These are phyloP conservation scores for Podaxis rugospora DNA, from an alignment of 768 basidiomycete genomes.

Conservation along the genomic window DNA sequence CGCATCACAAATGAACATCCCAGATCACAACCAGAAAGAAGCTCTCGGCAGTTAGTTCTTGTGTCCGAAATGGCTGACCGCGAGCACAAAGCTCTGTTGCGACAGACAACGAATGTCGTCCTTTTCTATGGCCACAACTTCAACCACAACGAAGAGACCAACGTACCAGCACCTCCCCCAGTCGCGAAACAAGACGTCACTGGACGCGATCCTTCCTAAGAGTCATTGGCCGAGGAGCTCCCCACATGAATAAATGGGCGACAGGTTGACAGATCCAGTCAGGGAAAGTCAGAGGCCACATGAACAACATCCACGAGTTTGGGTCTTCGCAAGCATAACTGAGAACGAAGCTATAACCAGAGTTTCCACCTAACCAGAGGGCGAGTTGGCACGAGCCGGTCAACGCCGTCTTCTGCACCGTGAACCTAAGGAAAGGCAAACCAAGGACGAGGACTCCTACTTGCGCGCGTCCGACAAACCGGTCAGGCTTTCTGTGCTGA, in stretches of 20 bases:
- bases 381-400: neutral
- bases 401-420: constrained; percentile 2
- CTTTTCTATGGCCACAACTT: constrained; percentile 12
- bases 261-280: neutral
- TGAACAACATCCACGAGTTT: neutral
- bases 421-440: neutral
- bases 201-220: neutral
- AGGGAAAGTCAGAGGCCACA: neutral
- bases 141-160: constrained; percentile 11
- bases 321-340: constrained; percentile 9
- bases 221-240: neutral
- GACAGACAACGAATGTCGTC: neutral
- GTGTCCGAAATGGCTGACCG: constrained; percentile 4
- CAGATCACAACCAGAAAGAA: constrained; percentile 1
- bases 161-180: constrained; percentile 1
- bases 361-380: constrained; percentile 5
- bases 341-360: neutral
- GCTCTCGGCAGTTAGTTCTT: constrained; percentile 3
- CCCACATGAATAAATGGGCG: neutral
- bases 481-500: constrained; percentile 10
- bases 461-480: neutral
- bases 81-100: constrained; percentile 13
- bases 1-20: neutral
- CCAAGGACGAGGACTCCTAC: constrained; percentile 5
- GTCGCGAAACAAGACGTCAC: neutral